phyloP scores from a whole-genome alignment of 1,284 basidiomycete genomes.

The Polyporus tsugae region DNA sequence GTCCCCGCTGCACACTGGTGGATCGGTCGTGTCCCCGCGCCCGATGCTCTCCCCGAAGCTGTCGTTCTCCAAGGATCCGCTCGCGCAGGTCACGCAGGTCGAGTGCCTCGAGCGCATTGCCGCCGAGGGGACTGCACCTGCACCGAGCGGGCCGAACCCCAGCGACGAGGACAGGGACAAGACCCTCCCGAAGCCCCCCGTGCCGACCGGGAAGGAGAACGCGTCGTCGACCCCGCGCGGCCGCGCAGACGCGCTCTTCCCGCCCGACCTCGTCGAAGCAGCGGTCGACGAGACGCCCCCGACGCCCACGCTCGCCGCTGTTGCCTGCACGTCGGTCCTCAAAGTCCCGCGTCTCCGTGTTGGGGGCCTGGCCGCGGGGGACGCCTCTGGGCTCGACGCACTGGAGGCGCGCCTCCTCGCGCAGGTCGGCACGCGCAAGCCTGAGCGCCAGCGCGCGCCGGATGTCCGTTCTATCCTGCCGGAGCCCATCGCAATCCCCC shows the following conservation, averaged over 20 bases:
- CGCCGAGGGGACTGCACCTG: constrained; percentile 45
- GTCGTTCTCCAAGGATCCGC: constrained; percentile 52
- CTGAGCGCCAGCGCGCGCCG: constrained; percentile 45
- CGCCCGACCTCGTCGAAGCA: constrained; percentile 19
- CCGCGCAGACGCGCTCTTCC: constrained; percentile 45
- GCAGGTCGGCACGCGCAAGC: constrained; percentile 72
- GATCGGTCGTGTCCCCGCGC: constrained; percentile 62
- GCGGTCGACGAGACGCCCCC: constrained; percentile 48
- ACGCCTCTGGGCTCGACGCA: constrained; percentile 63
- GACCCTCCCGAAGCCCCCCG: constrained; percentile 66
- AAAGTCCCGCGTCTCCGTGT: constrained; percentile 43
- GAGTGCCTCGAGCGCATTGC: constrained; percentile 74
- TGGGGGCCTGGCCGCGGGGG: constrained; percentile 8
- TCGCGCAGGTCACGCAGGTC: constrained; percentile 54
- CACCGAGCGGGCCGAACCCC: constrained; percentile 16
- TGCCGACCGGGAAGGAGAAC: constrained; percentile 37
- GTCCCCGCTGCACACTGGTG: constrained; percentile 34
- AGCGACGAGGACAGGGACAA: constrained; percentile 51
- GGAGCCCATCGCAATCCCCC: constrained; percentile 52
- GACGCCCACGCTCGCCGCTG: constrained; percentile 60
- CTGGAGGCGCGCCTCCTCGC: constrained; percentile 66
- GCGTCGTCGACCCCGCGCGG: constrained; percentile 35
- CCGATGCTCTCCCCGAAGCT: constrained; percentile 67
- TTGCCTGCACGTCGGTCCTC: constrained; percentile 47
- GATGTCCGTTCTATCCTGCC: constrained; percentile 58